Conservation (phyloP, 148 eudicot genomes). For the Chenopodium formosanum region DNA sequence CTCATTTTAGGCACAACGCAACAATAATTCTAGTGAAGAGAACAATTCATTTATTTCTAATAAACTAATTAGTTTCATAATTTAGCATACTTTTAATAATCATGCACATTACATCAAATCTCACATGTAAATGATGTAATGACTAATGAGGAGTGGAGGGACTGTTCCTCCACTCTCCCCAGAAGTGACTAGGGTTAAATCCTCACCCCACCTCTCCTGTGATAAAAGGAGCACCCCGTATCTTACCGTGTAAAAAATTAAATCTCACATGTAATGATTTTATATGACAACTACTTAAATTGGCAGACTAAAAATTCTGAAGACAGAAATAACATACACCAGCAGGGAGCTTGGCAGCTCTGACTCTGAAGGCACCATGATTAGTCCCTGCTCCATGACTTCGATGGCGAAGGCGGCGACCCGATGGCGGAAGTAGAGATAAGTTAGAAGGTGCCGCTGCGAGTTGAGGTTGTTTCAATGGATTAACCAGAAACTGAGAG, state of each 20-base stretch:
- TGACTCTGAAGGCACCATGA: constrained; percentile 33
- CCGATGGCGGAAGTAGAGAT: neutral
- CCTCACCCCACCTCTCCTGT: too few relatives aligned
- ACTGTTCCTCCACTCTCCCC: too few relatives aligned
- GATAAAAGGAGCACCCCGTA: too few relatives aligned
- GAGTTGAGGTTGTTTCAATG: neutral
- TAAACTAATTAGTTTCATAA: neutral
- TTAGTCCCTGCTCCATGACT: neutral
- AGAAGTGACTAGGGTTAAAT: too few relatives aligned
- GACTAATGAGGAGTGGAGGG: too few relatives aligned
- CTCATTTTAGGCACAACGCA: neutral
- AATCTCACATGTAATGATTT: too few relatives aligned
- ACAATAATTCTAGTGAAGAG: too few relatives aligned
- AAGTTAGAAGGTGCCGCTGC: neutral
- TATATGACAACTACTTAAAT: too few relatives aligned
- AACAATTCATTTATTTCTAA: neutral
- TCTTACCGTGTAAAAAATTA: too few relatives aligned
- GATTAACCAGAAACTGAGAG: neutral
- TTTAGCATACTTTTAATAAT: neutral
- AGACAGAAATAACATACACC: constrained; percentile 41
- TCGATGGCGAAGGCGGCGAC: neutral
- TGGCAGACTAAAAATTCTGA: too few relatives aligned
- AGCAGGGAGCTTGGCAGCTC: constrained; percentile 66
- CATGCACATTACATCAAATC: neutral
- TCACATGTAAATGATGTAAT: too few relatives aligned